These are phyloP conservation scores for Suhomyces taliae DNA, from an alignment of 1,139 yeast genomes.

Conservation along the genomic window DNA sequence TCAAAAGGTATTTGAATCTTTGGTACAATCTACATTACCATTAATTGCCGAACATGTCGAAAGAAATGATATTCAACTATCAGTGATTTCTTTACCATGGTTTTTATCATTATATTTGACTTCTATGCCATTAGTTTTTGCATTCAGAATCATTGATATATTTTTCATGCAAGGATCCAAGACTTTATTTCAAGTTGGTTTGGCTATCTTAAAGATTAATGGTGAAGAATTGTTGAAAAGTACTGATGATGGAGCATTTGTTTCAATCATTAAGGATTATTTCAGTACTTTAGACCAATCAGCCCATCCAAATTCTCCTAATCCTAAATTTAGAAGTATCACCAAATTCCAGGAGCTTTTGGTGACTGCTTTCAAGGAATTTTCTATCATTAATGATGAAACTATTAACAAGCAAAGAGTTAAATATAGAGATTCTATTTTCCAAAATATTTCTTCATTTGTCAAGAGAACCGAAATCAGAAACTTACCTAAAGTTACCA, in stretches of 20 bases:
- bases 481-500: conserved; percentile 71
- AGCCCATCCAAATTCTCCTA: conserved; percentile 72
- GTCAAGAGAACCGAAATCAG: conserved; percentile 91
- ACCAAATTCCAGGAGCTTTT: conserved; percentile 88
- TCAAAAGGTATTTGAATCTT: conserved; percentile 87
- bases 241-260: conserved; percentile 91
- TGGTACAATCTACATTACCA: conserved; percentile 90
- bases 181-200: conserved; percentile 87
- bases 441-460: conserved; percentile 82
- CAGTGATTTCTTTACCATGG: conserved; percentile 96
- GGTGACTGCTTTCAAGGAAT: conserved; percentile 91
- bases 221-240: conserved; percentile 79
- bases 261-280: conserved; percentile 79
- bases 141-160: conserved; percentile 88
- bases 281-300: conserved; percentile 77
- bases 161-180: conserved; percentile 89
- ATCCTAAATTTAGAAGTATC: conserved; percentile 61
- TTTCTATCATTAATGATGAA: conserved; percentile 74
- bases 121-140: conserved; percentile 92
- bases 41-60: conserved; percentile 79
- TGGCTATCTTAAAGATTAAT: conserved; percentile 82
- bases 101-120: conserved; percentile 85
- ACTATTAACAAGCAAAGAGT: conserved; percentile 68
- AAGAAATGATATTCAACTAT: conserved; percentile 82
- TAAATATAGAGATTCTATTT: conserved; percentile 72